Evolutionary conservation across 1,284 basidiomycete species (phyloP).

Genomic region (Cutaneotrichosporon curvatum): DNA sequence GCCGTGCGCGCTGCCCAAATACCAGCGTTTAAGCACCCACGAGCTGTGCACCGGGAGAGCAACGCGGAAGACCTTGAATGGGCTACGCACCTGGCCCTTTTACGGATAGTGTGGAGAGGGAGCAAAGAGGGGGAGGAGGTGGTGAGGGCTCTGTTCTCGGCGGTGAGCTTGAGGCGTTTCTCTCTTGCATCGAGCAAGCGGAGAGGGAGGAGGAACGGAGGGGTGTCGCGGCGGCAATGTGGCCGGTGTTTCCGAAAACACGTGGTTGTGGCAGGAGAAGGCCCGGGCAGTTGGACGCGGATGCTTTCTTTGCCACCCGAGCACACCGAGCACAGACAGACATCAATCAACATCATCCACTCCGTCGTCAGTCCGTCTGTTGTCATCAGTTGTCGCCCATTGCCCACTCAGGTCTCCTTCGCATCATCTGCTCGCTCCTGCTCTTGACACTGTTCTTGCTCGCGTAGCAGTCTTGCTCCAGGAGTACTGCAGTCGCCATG

Average conservation of each 20-base stretch:
- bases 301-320: slow-evolving; percentile 8
- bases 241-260: neutral
- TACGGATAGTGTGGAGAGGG: neutral
- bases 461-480: no score
- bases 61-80: no score
- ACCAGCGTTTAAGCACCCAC: no score
- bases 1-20: no score
- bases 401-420: no score
- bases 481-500: no score
- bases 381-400: neutral
- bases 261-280: slow-evolving; percentile 2
- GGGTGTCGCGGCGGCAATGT: neutral
- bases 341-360: slow-evolving; percentile 1
- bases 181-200: neutral
- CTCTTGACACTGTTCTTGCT: neutral
- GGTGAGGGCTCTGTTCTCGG: neutral
- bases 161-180: neutral
- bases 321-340: neutral
- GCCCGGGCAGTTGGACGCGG: slow-evolving; percentile 6
- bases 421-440: neutral
- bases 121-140: neutral
- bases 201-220: neutral
- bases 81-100: slow-evolving; percentile 6
- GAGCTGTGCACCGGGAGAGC: no score
- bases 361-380: neutral